Conservation (phyloP, 768 basidiomycete species). For the Hebeloma cylindrosporum region DNA sequence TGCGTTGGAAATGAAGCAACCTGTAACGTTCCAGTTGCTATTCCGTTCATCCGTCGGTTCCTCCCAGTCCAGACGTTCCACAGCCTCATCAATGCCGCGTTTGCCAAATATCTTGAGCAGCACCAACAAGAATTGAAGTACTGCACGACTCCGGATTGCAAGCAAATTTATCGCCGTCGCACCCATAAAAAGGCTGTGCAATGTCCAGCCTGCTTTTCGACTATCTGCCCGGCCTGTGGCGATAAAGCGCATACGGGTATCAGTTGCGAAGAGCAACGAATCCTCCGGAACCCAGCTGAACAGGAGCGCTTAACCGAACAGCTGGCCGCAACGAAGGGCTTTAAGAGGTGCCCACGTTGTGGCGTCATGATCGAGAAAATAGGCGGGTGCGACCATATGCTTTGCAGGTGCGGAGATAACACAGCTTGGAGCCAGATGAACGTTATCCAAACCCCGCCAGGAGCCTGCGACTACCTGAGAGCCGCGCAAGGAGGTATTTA, state of each 20-base stretch:
- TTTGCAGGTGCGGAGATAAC: conserved; percentile 50
- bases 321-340: conserved; percentile 38
- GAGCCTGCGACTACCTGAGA: conserved; percentile 38
- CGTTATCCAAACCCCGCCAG: conserved; percentile 30
- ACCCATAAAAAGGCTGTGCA: conserved; percentile 30
- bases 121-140: conserved; percentile 58
- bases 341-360: conserved; percentile 50
- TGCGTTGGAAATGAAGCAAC: conserved; percentile 62
- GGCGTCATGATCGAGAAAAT: conserved; percentile 45
- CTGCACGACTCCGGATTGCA: conserved; percentile 74
- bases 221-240: conserved; percentile 49
- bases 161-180: conserved; percentile 55
- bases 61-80: conserved; percentile 51
- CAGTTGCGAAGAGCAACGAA: conserved; percentile 42
- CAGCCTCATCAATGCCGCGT: conserved; percentile 54
- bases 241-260: conserved; percentile 52
- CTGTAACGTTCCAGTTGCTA: conserved; percentile 55
- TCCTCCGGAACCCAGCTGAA: conserved; percentile 35
- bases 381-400: conserved; percentile 57
- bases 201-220: conserved; percentile 53
- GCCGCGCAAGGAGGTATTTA: conserved; percentile 18
- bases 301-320: conserved; percentile 42
- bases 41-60: conserved; percentile 50
- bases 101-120: conserved; percentile 52
- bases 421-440: conserved; percentile 57